phyloP scores from a whole-genome alignment of 768 basidiomycete species.

The Lyophyllum shimeji region DNA sequence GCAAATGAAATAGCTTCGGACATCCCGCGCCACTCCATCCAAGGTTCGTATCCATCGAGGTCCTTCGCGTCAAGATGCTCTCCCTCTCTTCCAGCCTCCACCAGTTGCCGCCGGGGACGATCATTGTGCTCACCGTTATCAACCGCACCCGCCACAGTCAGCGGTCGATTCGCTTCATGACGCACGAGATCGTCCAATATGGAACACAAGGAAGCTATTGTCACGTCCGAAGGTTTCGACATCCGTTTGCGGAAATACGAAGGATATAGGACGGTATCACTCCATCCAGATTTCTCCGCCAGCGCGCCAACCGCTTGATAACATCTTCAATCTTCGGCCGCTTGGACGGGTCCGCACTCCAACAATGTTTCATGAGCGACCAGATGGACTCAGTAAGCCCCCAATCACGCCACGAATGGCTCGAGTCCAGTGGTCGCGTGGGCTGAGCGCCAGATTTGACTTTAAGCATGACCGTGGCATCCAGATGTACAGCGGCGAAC shows the following conservation, averaged over 20 bases:
- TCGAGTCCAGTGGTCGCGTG: background rate
- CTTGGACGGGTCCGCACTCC: background rate
- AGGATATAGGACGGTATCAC: background rate
- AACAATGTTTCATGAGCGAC: constrained; percentile 1
- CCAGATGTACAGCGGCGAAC: background rate
- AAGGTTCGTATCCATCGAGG: no score
- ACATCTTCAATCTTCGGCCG: background rate
- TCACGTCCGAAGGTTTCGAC: background rate
- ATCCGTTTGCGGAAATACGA: background rate
- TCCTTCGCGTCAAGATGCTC: no score
- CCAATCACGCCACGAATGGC: background rate
- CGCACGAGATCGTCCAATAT: no score
- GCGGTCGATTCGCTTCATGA: no score
- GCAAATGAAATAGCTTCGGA: no score
- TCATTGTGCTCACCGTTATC: no score
- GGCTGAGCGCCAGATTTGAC: background rate
- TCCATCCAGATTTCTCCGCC: background rate
- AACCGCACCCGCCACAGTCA: no score
- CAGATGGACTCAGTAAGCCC: constrained; percentile 3
- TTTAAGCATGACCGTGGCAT: background rate
- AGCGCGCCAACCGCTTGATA: background rate
- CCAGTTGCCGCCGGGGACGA: no score
- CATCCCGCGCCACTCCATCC: no score
- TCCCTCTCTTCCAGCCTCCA: no score
- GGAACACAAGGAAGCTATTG: no score